Percentiles rank a stretch among this genome's conserved stretches.
Conservation (phyloP, 2,329 filamentous ascomycete genomes). For the Aspergillus phoenicis region DNA sequence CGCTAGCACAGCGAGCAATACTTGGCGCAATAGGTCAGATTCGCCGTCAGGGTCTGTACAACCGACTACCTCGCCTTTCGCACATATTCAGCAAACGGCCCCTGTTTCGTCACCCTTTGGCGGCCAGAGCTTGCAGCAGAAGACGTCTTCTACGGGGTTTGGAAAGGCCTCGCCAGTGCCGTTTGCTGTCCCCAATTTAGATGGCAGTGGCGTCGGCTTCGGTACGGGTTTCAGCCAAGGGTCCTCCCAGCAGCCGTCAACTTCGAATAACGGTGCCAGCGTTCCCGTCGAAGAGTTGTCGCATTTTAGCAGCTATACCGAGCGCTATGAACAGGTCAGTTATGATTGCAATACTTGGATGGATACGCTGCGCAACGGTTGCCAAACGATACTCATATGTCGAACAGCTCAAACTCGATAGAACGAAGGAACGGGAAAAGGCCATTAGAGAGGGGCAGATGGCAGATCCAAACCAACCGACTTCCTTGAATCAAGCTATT, state of each 20-base stretch:
- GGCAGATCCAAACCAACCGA: slow-evolving; percentile 63
- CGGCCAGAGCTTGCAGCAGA: slow-evolving; percentile 17
- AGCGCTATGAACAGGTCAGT: slow-evolving; percentile 43
- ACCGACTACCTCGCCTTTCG: slow-evolving; percentile 28
- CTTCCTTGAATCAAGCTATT: slow-evolving; percentile 61
- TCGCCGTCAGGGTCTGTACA: slow-evolving; percentile 11
- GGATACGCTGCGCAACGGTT: neutral
- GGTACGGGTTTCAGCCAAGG: slow-evolving; percentile 21
- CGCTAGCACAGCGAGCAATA: slow-evolving; percentile 14
- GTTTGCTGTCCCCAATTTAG: slow-evolving; percentile 18
- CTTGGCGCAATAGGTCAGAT: slow-evolving; percentile 23
- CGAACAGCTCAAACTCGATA: slow-evolving; percentile 51
- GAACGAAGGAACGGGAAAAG: slow-evolving; percentile 52
- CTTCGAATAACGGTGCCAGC: slow-evolving; percentile 11
- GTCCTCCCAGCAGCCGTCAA: slow-evolving; percentile 10
- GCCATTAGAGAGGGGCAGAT: slow-evolving; percentile 58
- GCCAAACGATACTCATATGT: slow-evolving; percentile 5
- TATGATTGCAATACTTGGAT: neutral
- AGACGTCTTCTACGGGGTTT: slow-evolving; percentile 26
- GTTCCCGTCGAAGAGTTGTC: slow-evolving; percentile 29
- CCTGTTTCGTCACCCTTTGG: slow-evolving; percentile 19
- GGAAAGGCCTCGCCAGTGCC: slow-evolving; percentile 19
- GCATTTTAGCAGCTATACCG: slow-evolving; percentile 31
- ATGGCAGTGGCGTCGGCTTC: slow-evolving; percentile 18
- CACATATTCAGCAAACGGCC: slow-evolving; percentile 27